phyloP scores from a whole-genome alignment of 805 yeast genomes.

The Barnettozyma vustinii region DNA sequence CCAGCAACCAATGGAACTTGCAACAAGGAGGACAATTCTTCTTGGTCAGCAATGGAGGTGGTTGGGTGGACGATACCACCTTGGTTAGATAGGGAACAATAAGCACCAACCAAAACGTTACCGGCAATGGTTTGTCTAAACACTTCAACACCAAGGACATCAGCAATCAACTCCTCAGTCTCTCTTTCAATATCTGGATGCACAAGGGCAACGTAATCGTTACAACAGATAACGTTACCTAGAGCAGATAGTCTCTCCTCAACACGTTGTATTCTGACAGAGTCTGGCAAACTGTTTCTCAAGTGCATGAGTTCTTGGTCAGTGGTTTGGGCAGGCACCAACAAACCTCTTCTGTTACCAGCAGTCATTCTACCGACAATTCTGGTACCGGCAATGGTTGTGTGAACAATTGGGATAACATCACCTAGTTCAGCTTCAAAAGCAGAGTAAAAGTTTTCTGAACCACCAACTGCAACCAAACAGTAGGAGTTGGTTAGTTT shows the following conservation, averaged over 20 bases:
- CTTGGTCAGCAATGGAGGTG: conserved; percentile 96
- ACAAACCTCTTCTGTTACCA: conserved; percentile 94
- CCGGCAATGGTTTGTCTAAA: conserved; percentile 99
- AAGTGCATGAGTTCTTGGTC: conserved; percentile 98
- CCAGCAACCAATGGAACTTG: conserved; percentile 99
- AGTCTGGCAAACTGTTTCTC: conserved; percentile 92
- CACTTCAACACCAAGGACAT: conserved; percentile 96
- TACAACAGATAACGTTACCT: conserved; percentile 97
- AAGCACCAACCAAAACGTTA: conserved; percentile 94
- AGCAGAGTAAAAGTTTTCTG: conserved; percentile 82
- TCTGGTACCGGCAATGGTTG: conserved; percentile 97
- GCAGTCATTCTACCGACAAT: conserved; percentile 98
- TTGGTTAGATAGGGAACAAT: conserved; percentile 90
- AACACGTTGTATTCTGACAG: conserved; percentile 93
- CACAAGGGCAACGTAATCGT: conserved; percentile 97
- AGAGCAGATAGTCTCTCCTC: conserved; percentile 96
- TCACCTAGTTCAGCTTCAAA: conserved; percentile 98
- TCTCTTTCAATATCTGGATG: conserved; percentile 99
- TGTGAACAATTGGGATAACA: conserved; percentile 91
- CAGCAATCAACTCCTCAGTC: conserved; percentile 97
- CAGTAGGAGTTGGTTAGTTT: conserved; percentile 95
- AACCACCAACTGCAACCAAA: conserved; percentile 95
- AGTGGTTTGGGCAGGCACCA: conserved; percentile 96
- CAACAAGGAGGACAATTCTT: conserved; percentile 88
- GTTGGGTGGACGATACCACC: conserved; percentile 99